Conservation (phyloP, 768 basidiomycete species). For the Leucocoprinus leucothites region DNA sequence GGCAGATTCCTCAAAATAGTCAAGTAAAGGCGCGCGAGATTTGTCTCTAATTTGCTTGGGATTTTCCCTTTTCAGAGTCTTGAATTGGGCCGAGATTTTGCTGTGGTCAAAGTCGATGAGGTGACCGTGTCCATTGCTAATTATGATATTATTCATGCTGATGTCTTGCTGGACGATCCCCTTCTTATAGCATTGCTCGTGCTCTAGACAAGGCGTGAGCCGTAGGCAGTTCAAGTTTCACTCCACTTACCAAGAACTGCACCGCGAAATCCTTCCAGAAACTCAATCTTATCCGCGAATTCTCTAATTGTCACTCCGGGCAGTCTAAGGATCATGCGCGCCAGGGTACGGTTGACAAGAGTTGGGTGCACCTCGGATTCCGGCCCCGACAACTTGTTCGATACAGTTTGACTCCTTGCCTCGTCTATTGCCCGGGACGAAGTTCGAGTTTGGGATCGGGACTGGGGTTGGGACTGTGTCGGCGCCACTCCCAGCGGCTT, state of each 20-base stretch:
- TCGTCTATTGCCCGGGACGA: neutral
- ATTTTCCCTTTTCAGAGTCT: neutral
- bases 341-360: neutral
- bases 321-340: neutral
- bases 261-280: neutral
- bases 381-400: neutral
- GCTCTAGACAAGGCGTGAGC: neutral
- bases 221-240: neutral
- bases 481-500: neutral
- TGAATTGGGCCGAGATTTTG: neutral
- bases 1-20: too few relatives aligned
- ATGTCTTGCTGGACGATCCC: neutral
- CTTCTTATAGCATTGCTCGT: neutral
- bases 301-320: neutral
- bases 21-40: too few relatives aligned
- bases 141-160: neutral
- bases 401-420: neutral
- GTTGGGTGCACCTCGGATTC: neutral
- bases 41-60: neutral
- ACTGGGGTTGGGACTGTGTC: neutral
- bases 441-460: too few relatives aligned
- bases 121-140: neutral
- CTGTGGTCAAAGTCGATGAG: constrained; percentile 6
- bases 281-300: neutral
- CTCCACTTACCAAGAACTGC: neutral